Evolutionary conservation across 305 asterid species (phyloP), one percentile per base, ranked within the genome.

Genomic region (Fraxinus baroniana): DNA sequence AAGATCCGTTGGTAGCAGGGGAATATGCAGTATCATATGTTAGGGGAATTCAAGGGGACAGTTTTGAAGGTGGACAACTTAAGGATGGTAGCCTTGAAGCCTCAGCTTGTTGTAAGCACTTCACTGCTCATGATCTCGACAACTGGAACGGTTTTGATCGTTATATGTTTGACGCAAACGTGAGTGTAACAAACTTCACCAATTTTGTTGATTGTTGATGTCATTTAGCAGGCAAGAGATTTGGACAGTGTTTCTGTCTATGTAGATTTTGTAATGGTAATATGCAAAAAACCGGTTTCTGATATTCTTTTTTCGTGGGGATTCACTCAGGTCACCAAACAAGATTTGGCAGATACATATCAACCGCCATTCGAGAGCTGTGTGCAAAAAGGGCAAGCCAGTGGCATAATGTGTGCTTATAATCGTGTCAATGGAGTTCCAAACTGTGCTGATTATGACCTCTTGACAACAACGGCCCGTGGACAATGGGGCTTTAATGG

Each of bases 31-130:
- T 91, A 44, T 88, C 97, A 7, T 93, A 90, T 84, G 98, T 94
- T 68, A 88, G 97, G 79, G 98, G 98, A 26, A 76, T 94, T 22
- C 95, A 93, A 81, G 98, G 97, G 30, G 97, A 93, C 60, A 89
- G 88, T 66, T 89, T 88, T 22, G 92, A 87, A 83, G 97, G 97
- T 22, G 93, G 91, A 8, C 35, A 71, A 57, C 87, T 86, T 3
- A 78, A 81, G 12, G 85, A 85, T 52, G 84, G 90, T 33, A 82
- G 77, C 18, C 90, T 94, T 20, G 90, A 88, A 82, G 93, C 92
- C 12, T 92, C 98, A 0, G 98, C 98, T 78, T 95, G 98, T 35
- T 93, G 98, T 74, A 95, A 95, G 77, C 97, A 93, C 87, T 93
- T 80, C 90, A 90, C 94, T 10, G 97, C 98, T 9, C 90, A 95